Evolutionary conservation across 805 yeast genomes (phyloP).

Genomic region (Isabelozyma gotoi): DNA sequence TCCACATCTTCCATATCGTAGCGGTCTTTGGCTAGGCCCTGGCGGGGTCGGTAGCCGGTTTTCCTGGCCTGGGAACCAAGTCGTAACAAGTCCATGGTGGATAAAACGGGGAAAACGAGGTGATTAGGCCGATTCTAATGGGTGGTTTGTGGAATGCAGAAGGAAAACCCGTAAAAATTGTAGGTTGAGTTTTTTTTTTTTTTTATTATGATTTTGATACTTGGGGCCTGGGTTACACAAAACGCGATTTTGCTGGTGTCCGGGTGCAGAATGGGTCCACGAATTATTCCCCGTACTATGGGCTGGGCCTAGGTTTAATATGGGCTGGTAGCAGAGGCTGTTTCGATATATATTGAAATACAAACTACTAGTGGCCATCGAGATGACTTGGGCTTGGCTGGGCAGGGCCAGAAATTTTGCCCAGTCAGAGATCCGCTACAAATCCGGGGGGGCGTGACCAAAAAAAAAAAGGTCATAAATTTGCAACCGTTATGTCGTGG

Average conservation of each 20-base stretch:
- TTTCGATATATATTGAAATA: no score
- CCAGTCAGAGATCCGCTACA: no score
- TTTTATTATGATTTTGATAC: not conserved
- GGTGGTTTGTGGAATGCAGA: not conserved
- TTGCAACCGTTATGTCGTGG: constrained; percentile 3
- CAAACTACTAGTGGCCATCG: no score
- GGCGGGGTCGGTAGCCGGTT: constrained; percentile 55
- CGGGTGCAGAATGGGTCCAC: no score
- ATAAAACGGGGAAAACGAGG: not conserved
- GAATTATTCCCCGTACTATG: no score
- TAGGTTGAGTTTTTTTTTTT: not conserved
- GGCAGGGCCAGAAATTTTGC: no score
- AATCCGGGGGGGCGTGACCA: no score
- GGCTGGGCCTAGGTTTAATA: no score
- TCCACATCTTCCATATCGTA: constrained; percentile 68
- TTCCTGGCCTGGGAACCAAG: constrained; percentile 66
- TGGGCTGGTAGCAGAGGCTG: no score
- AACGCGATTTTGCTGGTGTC: not conserved
- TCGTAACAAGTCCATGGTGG: constrained; percentile 38
- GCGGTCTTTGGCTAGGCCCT: constrained; percentile 50
- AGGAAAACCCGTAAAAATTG: not conserved
- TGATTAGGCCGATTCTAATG: not conserved
- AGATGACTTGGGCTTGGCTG: no score
- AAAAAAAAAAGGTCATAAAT: constrained; percentile 5
- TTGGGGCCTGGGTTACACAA: not conserved